Base-by-base conservation (phyloP, 2,329 filamentous ascomycete species). In the Pseudogymnoascus sp. region DNA sequence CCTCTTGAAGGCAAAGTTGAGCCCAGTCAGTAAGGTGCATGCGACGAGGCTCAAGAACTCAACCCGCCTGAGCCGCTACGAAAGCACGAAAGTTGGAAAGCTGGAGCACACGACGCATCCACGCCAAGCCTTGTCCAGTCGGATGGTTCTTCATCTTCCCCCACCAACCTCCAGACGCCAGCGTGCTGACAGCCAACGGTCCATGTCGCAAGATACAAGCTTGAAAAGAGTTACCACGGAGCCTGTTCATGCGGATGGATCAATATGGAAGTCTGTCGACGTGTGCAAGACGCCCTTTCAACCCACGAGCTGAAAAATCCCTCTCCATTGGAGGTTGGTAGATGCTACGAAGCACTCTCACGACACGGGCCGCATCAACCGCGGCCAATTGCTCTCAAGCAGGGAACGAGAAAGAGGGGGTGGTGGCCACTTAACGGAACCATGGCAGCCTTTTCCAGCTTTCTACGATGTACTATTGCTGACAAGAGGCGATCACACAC, bases 351-450 rank as follows among this genome's bases (percentile, higher is more conserved):
- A 57, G 50, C 26, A 57, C 26, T 33, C 13, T 19, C 17, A 19
- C 5, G 50, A 57, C 26, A 57, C 17, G 28, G 50, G 50, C 50
- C 50, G 50, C 50, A 33, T 33, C 28, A 33, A 57, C 50, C 50
- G 50, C 50, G 50, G 26, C 50, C 50, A 57, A 57, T 57, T 57
- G 50, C 50, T 33, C 21, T 57, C 50, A 33, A 57, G 19, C 50
- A 33, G 19, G 50, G 28, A 19, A 10, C n/a, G 8, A 57, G 26
- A 33, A 57, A 33, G 50, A 57, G 50, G 50, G 50, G 47, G 23
- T 31, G 47, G 15, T 53, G 28, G 50, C 50, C 28, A 57, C 50
- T 57, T 33, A n/a, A 33, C 26, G 15, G 28, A 33, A 33, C 50
- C n/a, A 15, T 57, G 50, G n/a, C 50, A 57, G 50, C n/a, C 26